phyloP scores from a whole-genome alignment of 805 yeast genomes.

The Metschnikowia similis region DNA sequence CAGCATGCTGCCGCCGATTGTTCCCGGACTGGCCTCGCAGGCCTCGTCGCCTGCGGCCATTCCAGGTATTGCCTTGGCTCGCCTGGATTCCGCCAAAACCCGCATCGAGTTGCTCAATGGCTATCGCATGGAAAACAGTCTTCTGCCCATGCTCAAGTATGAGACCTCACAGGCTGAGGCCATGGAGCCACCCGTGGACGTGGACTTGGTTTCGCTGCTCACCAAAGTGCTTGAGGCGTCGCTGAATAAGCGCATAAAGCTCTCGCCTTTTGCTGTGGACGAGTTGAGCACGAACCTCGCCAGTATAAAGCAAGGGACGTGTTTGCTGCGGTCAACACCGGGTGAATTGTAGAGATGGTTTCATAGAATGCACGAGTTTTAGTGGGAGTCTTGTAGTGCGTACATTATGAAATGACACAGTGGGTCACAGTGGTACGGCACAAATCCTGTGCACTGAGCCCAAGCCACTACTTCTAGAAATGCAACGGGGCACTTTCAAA shows the following conservation, averaged over 20 bases:
- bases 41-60: not conserved
- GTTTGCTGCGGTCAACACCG: conserved; percentile 1
- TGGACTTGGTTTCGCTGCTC: conserved; percentile 14
- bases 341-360: not conserved
- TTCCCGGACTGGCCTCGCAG: not conserved
- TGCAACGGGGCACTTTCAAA: no score
- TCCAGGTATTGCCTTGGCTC: not conserved
- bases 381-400: no score
- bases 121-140: not conserved
- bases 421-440: no score
- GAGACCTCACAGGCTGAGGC: not conserved
- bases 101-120: not conserved
- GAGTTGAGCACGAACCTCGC: conserved; percentile 26
- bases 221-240: conserved; percentile 20
- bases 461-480: no score
- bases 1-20: not conserved
- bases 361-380: no score
- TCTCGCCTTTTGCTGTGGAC: conserved; percentile 18
- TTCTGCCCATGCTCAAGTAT: not conserved
- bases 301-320: conserved; percentile 11
- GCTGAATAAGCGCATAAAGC: conserved; percentile 15
- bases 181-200: conserved; percentile 4
- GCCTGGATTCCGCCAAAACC: not conserved
- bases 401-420: no score
- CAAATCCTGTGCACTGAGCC: no score